phyloP scores from a whole-genome alignment of 345 rosid species.

The Tarenaya hassleriana region DNA sequence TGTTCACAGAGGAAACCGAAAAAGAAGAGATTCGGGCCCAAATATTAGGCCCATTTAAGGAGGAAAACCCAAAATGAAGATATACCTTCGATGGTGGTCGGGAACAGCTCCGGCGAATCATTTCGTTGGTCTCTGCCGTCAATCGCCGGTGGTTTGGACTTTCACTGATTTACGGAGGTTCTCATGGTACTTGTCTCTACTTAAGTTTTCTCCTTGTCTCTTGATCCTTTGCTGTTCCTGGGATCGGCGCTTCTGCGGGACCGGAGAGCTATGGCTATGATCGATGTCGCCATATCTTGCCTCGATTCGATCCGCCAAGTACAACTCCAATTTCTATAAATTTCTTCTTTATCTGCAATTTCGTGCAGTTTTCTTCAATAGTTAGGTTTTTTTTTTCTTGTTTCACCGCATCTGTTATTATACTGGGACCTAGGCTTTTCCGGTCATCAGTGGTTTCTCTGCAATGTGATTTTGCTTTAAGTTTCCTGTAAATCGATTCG shows the following conservation, averaged over 20 bases:
- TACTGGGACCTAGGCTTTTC: background rate
- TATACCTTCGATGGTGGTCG: constrained; percentile 18
- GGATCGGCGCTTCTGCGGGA: constrained; percentile 8
- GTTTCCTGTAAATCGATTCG: constrained; percentile 1
- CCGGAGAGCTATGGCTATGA: constrained; percentile 46
- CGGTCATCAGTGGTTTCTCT: background rate
- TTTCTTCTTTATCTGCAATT: background rate
- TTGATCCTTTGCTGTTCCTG: background rate
- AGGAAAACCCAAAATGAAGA: constrained; percentile 3
- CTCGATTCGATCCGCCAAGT: constrained; percentile 75
- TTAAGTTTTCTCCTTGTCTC: background rate
- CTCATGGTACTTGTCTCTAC: background rate
- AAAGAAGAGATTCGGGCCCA: no score
- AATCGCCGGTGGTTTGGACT: constrained; percentile 3
- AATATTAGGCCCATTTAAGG: no score
- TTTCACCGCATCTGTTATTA: background rate
- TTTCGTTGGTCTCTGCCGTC: background rate
- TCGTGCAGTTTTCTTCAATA: background rate
- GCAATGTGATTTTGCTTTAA: background rate
- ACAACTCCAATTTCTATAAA: constrained; percentile 19
- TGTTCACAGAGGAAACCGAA: no score
- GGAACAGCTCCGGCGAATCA: constrained; percentile 21
- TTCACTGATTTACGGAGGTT: background rate
- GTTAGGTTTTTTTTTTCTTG: background rate
- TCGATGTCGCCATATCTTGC: constrained; percentile 68